These are phyloP conservation scores for barley (Hordeum vulgare) DNA, from an alignment of 176 grass and related monocot species.

Conservation along the genomic window MorexV3_pseudomolecules_assembly NC_058522.1:55090897-55091396, in stretches of 20 bases:
- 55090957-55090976: slow-evolving; percentile 14
- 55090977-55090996: neutral
- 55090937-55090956: slow-evolving; percentile 14
- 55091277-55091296: slow-evolving; percentile 81
- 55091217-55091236: slow-evolving; percentile 76
- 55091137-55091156: slow-evolving; percentile 74
- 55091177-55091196: slow-evolving; percentile 80
- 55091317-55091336: slow-evolving; percentile 61
- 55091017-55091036: slow-evolving; percentile 18
- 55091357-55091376: slow-evolving; percentile 72
- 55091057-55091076: slow-evolving; percentile 19
- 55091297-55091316: slow-evolving; percentile 76
- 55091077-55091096: slow-evolving; percentile 16
- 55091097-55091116: neutral
- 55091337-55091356: slow-evolving; percentile 86
- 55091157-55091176: slow-evolving; percentile 96
- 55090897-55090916: slow-evolving; percentile 17
- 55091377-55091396: slow-evolving; percentile 45
- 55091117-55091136: slow-evolving; percentile 22
- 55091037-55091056: slow-evolving; percentile 16
- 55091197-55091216: slow-evolving; percentile 68
- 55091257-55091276: slow-evolving; percentile 79
- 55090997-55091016: neutral
- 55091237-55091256: slow-evolving; percentile 55
- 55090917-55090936: slow-evolving; percentile 9